Conservation (phyloP, 805 yeast genomes). For the Metahyphopichia silvanorum region DNA sequence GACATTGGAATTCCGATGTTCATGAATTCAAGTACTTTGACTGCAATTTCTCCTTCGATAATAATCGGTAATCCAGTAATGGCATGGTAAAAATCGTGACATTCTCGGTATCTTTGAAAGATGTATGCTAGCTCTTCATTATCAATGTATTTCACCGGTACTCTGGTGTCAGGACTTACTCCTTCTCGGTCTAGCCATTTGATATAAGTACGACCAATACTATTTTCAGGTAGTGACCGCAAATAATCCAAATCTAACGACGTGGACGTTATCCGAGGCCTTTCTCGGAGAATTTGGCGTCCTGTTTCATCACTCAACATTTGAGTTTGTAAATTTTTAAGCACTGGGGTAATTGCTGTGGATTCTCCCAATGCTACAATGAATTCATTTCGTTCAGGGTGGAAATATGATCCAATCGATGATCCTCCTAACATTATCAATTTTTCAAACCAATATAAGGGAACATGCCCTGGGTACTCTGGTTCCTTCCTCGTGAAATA, state of each 20-base stretch:
- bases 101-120: constrained; percentile 91
- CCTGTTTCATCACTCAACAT: constrained; percentile 81
- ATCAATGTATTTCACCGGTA: constrained; percentile 80
- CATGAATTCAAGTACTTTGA: constrained; percentile 87
- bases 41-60: constrained; percentile 94
- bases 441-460: constrained; percentile 63
- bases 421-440: constrained; percentile 64
- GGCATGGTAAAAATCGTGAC: constrained; percentile 96
- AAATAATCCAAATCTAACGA: constrained; percentile 63
- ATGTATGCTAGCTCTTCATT: constrained; percentile 89
- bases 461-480: constrained; percentile 75
- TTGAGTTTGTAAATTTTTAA: constrained; percentile 57
- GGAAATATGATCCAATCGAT: constrained; percentile 71
- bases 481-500: constrained; percentile 39
- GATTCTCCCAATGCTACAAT: constrained; percentile 88
- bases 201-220: constrained; percentile 78
- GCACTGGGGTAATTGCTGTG: constrained; percentile 70
- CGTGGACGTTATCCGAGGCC: constrained; percentile 79
- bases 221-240: constrained; percentile 55
- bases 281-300: constrained; percentile 68
- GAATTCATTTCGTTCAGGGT: constrained; percentile 72
- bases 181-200: constrained; percentile 84
- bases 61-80: constrained; percentile 85
- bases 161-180: constrained; percentile 91
- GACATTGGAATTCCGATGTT: constrained; percentile 95